Conservation (phyloP, 2,329 filamentous ascomycete genomes). For the Lachnum nothofagi region DNA sequence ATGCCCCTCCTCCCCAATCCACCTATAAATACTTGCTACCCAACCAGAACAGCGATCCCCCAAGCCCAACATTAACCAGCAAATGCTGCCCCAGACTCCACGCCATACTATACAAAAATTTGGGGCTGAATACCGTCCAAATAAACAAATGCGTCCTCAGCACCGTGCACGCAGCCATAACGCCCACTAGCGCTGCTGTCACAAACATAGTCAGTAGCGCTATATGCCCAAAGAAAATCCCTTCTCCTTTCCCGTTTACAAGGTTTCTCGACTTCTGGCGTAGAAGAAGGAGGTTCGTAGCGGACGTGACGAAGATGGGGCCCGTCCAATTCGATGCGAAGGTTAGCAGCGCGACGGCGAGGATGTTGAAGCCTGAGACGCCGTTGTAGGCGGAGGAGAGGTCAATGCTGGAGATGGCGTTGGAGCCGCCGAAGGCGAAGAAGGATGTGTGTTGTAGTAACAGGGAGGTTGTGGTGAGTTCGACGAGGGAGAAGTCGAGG, state of each 20-base stretch:
- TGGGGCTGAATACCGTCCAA: slow-evolving; percentile 98
- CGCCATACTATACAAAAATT: slow-evolving; percentile 86
- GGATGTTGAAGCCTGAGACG: slow-evolving; percentile 70
- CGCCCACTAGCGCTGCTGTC: slow-evolving; percentile 58
- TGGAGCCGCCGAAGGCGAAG: slow-evolving; percentile 86
- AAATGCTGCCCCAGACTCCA: slow-evolving; percentile 84
- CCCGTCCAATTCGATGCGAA: slow-evolving; percentile 90
- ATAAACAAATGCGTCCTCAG: slow-evolving; percentile 90
- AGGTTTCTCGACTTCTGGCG: slow-evolving; percentile 23
- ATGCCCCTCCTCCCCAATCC: not conserved
- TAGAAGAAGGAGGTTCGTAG: slow-evolving; percentile 56
- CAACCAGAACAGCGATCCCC: slow-evolving; percentile 53
- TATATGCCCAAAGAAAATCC: slow-evolving; percentile 45
- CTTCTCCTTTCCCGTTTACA: slow-evolving; percentile 9
- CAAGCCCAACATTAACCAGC: slow-evolving; percentile 60
- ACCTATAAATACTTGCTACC: slow-evolving; percentile 34
- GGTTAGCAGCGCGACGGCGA: slow-evolving; percentile 76
- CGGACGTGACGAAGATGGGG: slow-evolving; percentile 78
- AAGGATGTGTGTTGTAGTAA: slow-evolving; percentile 78
- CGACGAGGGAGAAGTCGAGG: slow-evolving; percentile 45
- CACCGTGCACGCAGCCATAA: slow-evolving; percentile 84
- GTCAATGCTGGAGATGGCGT: slow-evolving; percentile 93
- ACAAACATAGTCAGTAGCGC: slow-evolving; percentile 66
- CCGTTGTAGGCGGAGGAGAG: slow-evolving; percentile 95
- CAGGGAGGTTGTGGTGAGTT: slow-evolving; percentile 65